Base-by-base conservation (phyloP, 768 basidiomycete genomes). In the Cubamyces lactineus region DNA sequence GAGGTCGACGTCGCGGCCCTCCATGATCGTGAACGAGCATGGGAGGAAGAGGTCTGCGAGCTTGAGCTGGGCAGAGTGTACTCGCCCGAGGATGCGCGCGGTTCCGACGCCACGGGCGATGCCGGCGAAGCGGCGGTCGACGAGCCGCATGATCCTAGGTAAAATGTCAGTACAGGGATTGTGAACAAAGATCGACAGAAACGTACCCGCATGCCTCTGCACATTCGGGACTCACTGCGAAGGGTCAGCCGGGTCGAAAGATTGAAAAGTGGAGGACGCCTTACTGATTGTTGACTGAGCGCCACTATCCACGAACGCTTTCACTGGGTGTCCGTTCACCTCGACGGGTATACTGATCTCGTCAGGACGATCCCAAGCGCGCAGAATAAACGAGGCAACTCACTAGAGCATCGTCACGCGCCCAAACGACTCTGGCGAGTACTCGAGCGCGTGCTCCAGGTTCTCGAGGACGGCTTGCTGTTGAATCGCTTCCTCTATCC, bases 221-320 rank as follows among this genome's bases (percentile, higher is more conserved):
- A 67, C 88, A 91, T 63, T 91, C 91, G 0, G 96, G 94, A 65
- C 89, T 94, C 86, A 96, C 94, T 96, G 59, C 7, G 38, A 56
- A 19, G 23, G 59, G 56, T 50, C 53, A 65, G 50, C 30, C 4
- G 8, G 9, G 3, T 23, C 9, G 46, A 8, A 3, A 1, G 3
- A 46, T 2, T 8, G 39, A 24, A 39, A 30, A 7, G 43, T 41
- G 17, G 51, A 38, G 12, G 30, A 30, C 23, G 13, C 78, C 89
- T 69, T 69, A 96, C 96, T 98, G 77, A 98, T 98, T 1, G 96
- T 99, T 64, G 86, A 86, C 70, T 99, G 97, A 12, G 97, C 97
- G 43, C 96, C 97, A 66, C 94, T 97, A 73, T 99, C 97, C 45
- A 99, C 97, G 68, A 99, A 99, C 0, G 97, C 97, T 74, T 94